Evolutionary conservation across 2,329 filamentous ascomycete species (phyloP).

Genomic region (Ceratocystis diversiconidia): DNA sequence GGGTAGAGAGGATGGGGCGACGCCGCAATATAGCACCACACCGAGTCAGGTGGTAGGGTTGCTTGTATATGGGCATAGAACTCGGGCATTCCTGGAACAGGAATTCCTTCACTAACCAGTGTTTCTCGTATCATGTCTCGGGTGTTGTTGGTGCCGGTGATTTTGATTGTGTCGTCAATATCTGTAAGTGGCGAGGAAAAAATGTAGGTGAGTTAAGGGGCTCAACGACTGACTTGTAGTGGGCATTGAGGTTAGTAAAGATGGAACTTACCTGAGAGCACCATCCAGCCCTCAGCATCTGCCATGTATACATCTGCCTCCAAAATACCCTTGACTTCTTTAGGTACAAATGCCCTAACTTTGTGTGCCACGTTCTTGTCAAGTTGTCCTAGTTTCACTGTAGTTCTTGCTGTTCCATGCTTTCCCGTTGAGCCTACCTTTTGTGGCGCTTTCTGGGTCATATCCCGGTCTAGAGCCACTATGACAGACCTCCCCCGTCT

Average conservation of each 20-base stretch:
- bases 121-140: conserved; percentile 71
- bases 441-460: conserved; percentile 17
- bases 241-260: not conserved
- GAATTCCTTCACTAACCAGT: conserved; percentile 59
- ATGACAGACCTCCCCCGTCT: conserved; percentile 51
- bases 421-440: conserved; percentile 56
- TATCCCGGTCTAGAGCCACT: conserved; percentile 2
- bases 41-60: conserved; percentile 41
- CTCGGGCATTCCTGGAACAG: conserved; percentile 69
- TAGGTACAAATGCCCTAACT: conserved; percentile 36
- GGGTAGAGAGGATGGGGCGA: conserved; percentile 91
- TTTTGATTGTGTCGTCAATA: conserved; percentile 90
- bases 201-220: conserved; percentile 18
- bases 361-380: conserved; percentile 32
- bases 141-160: conserved; percentile 68
- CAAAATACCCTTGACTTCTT: conserved; percentile 39
- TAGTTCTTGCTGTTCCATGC: conserved; percentile 57
- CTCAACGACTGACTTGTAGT: not conserved
- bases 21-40: conserved; percentile 88
- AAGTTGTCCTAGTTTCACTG: conserved; percentile 36
- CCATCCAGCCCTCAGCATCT: conserved; percentile 62
- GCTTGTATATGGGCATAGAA: conserved; percentile 56
- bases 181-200: conserved; percentile 35
- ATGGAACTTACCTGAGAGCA: conserved; percentile 51
- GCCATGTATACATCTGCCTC: conserved; percentile 61